Base-by-base conservation (phyloP, 495 filamentous ascomycete species). In the Neurospora hispaniola region DNA sequence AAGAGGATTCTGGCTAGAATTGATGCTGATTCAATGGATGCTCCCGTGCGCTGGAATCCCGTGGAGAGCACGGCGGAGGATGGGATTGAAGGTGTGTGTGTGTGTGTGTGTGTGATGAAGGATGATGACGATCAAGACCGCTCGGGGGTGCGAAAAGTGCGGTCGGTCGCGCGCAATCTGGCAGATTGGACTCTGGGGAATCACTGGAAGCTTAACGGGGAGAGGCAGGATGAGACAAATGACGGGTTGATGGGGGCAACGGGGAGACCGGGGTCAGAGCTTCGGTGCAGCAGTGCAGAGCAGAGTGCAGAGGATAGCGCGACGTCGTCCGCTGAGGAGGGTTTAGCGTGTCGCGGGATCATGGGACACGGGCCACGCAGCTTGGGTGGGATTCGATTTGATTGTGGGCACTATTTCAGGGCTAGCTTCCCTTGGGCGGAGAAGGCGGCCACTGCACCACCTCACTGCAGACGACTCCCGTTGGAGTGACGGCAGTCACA, bases 221-320 rank as follows among this genome's bases (percentile, higher is more conserved):
- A 35, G 54, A 31, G 27, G 54, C 54, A 62, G 54, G 54, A 66
- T 66, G 75, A 70, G 73, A 69, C 35, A 73, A 71, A 73, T 70
- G 77, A 74, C 71, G 76, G 77, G 76, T 77, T 77, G 41, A 39
- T 42, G 31, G 69, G 75, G 74, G 73, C 69, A 71, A 76, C 71
- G 72, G 35, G 35, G 35, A 75, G 74, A 69, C 75, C 73, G 78
- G 79, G 78, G 77, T 43, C 69, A 27, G 27, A 66, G 27, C 54
- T 66, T 66, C 54, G 54, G 54, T 66, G 54, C 54, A 66, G 54
- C 54, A 66, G 54, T 66, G 54, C 54, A 66, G 54, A 66, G 35
- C 5, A 38, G 35, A 66, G 54, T 66, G 54, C 54, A 66, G 54
- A 66, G 54, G 72, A 70, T 72, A 74, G 72, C 78, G 76, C 75